Evolutionary conservation across 2,329 filamentous ascomycete species (phyloP).

Genomic region (Tolypocladium tundrense): DNA sequence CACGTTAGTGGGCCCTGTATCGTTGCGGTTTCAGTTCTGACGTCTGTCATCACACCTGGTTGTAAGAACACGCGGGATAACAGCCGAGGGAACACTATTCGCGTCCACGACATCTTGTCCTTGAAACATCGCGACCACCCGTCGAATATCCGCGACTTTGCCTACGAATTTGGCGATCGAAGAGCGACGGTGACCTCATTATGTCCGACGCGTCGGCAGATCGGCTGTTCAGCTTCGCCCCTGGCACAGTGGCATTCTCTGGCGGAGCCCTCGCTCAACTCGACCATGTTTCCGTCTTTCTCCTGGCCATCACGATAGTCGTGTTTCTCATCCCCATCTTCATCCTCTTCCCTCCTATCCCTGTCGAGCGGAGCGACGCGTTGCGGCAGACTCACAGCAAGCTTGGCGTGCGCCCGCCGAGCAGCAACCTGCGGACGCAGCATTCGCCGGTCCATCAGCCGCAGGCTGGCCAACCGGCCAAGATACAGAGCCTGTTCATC

Average conservation of each 20-base stretch:
- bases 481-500: conserved; percentile 57
- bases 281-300: conserved; percentile 22
- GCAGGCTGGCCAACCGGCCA: conserved; percentile 10
- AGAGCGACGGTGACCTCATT: not conserved
- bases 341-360: conserved; percentile 43
- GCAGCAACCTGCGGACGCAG: conserved; percentile 26
- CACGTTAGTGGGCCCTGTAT: not conserved
- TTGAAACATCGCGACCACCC: not conserved
- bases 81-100: not conserved
- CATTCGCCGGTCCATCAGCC: conserved; percentile 10
- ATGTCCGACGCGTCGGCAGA: not conserved
- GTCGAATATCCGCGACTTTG: not conserved
- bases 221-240: not conserved
- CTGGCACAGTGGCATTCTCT: conserved; percentile 11
- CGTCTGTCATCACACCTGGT: not conserved
- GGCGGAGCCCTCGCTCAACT: conserved; percentile 13
- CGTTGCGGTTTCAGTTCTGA: not conserved
- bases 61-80: not conserved
- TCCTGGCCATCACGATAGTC: conserved; percentile 32
- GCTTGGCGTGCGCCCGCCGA: conserved; percentile 28
- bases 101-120: not conserved
- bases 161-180: not conserved
- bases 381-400: conserved; percentile 43
- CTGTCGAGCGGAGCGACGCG: conserved; percentile 41
- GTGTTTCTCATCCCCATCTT: conserved; percentile 45